phyloP scores from a whole-genome alignment of 2,329 filamentous ascomycete species.

The Hysterium pulicare region DNA sequence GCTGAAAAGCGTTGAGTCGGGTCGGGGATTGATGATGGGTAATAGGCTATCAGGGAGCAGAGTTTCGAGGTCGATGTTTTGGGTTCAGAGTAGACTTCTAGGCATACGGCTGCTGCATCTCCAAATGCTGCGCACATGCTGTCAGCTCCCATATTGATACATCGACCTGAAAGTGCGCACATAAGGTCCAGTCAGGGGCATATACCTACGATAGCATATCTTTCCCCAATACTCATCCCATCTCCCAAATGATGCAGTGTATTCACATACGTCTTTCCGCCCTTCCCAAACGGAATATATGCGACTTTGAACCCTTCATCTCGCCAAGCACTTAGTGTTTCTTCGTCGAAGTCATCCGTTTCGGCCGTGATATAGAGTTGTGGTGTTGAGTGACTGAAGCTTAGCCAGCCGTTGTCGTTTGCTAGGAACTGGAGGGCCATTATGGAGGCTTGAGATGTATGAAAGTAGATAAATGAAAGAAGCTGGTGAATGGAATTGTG shows the following conservation, averaged over 20 bases:
- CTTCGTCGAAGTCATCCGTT: conserved; percentile 54
- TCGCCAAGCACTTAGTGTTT: conserved; percentile 53
- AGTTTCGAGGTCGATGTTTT: conserved; percentile 50
- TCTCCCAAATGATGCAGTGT: conserved; percentile 52
- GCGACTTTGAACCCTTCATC: conserved; percentile 59
- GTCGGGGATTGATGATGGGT: conserved; percentile 57
- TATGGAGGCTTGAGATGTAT: conserved; percentile 1
- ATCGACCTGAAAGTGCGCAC: too few species aligned
- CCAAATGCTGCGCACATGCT: conserved; percentile 52
- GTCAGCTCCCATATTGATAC: background rate
- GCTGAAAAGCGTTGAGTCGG: conserved; percentile 44
- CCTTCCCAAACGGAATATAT: conserved; percentile 54
- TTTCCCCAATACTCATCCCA: conserved; percentile 55
- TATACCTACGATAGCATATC: conserved; percentile 61
- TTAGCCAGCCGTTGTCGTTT: conserved; percentile 36
- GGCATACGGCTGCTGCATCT: conserved; percentile 57
- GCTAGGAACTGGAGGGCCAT: conserved; percentile 38
- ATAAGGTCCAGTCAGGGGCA: conserved; percentile 18
- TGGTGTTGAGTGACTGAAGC: conserved; percentile 41
- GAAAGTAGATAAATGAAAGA: background rate
- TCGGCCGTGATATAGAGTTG: conserved; percentile 51
- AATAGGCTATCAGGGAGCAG: conserved; percentile 61
- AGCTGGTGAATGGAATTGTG: background rate
- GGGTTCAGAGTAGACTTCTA: conserved; percentile 57
- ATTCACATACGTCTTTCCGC: conserved; percentile 46